Evolutionary conservation across 306 rosid species (phyloP), one percentile per base, ranked within the genome.

Genomic region (Medicago arabica): DNA sequence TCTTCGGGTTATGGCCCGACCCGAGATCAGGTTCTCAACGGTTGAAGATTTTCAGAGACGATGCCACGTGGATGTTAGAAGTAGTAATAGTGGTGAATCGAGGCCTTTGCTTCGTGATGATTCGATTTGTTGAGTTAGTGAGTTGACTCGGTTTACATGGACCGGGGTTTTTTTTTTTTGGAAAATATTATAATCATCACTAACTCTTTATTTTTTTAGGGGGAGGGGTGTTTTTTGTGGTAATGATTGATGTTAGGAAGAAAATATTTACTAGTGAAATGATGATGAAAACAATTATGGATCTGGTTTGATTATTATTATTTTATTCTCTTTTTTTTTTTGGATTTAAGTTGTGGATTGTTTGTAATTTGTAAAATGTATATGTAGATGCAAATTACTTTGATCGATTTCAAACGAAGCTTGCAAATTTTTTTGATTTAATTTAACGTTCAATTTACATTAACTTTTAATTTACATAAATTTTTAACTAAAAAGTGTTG

Each of bases 21-120:
- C 92, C 43, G 90, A 82, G 0, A 78, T 72, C 2, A 76, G 86
- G 3, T 83, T 81, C 64, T 18, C 23, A 10, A 79, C 25, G 18
- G 16, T 85, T 11, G 86, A 85, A 6, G 90, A 89, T 43, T 51
- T 81, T 0, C 85, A 73, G 70, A 82, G 88, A n/a, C 82, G 83
- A 0, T 92, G 98, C 88, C 92, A 86, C 85, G 90, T 82, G 50
- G 93, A 84, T 74, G 67, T 71, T 39, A 49, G 86, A 67, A 86
- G 44, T 28, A 46, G 49, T 38, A 43, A 7, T 2, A 25, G 28
- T 53, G 8, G 23, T 57, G 97, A 91, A 73, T 89, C 98, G 21
- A 39, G 92, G 74, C 98, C 98, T 55, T 86, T 94, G 88, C 96
- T 94, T 63, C 87, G 63, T 3, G 88, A 85, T 41, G 76, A 85